Evolutionary conservation across 176 grass and related monocot genomes (phyloP).

Genomic region (Poa annua): DNA sequence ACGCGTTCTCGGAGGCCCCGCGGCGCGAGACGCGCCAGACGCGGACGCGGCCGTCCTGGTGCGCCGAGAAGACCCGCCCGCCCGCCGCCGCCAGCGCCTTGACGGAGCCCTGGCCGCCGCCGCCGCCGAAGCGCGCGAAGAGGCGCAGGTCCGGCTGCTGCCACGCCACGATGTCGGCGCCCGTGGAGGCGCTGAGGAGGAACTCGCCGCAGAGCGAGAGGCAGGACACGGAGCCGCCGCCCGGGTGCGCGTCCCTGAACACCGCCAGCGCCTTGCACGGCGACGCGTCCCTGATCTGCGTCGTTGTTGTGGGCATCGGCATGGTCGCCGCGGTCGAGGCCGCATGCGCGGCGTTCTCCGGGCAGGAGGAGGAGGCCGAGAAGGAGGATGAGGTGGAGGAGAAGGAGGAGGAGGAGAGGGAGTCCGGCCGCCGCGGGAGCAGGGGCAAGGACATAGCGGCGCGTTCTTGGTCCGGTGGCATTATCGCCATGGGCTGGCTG

Average conservation of each 20-base stretch:
- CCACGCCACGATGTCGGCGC: conserved; percentile 81
- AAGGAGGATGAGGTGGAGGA: neutral
- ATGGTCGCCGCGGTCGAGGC: neutral
- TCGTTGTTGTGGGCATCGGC: too few species aligned
- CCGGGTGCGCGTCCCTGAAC: conserved; percentile 56
- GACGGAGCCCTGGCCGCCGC: conserved; percentile 62
- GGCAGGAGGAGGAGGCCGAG: neutral
- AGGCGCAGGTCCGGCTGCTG: conserved; percentile 83
- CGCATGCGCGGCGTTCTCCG: neutral
- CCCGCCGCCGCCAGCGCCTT: conserved; percentile 81
- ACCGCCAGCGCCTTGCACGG: conserved; percentile 67
- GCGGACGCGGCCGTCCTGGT: conserved; percentile 84
- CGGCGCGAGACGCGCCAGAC: conserved; percentile 79
- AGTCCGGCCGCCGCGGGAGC: conserved; percentile 29
- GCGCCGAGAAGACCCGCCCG: conserved; percentile 79
- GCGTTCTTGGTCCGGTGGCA: conserved; percentile 34
- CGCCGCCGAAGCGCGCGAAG: conserved; percentile 72
- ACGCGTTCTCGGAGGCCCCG: conserved; percentile 60
- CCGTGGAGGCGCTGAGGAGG: conserved; percentile 80
- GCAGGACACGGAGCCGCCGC: conserved; percentile 56
- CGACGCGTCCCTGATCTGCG: neutral
- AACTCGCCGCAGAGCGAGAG: conserved; percentile 93
- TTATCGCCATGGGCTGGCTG: conserved; percentile 30
- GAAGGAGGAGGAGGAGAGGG: neutral
- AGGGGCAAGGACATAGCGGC: conserved; percentile 38